These are phyloP conservation scores for Pharus latifolius DNA, from an alignment of 176 grass and related monocot genomes.

Conservation along the genomic window DNA sequence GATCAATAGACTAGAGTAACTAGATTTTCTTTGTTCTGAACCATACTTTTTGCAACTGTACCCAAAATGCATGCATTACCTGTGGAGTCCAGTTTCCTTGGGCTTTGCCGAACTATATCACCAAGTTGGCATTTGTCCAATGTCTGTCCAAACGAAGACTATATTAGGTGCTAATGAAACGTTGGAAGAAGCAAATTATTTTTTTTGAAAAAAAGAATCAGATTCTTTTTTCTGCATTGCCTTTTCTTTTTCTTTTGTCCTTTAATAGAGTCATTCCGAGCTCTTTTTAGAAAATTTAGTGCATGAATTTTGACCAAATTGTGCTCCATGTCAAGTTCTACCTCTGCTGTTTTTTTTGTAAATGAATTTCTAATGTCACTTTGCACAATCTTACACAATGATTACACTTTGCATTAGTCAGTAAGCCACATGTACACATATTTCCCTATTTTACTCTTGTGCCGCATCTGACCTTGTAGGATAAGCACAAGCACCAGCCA, in stretches of 20 bases:
- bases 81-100: slow-evolving; percentile 74
- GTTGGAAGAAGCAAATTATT: background rate
- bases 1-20: background rate
- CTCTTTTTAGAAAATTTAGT: too few relatives aligned
- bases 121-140: slow-evolving; percentile 90
- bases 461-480: background rate
- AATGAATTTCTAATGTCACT: background rate
- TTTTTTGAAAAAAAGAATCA: too few relatives aligned
- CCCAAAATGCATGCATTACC: slow-evolving; percentile 32
- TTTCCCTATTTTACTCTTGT: background rate
- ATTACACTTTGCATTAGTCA: background rate
- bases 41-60: background rate
- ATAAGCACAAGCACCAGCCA: background rate
- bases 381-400: background rate
- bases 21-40: background rate
- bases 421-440: background rate
- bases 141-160: slow-evolving; percentile 36
- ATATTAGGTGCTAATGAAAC: background rate
- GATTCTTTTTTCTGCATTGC: background rate
- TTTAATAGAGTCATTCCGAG: background rate
- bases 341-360: too few relatives aligned
- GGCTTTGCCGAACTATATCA: slow-evolving; percentile 55
- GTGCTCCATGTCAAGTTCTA: background rate
- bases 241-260: background rate
- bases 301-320: background rate